Percentiles rank a stretch among this genome's conserved stretches.
These are phyloP conservation scores for Rutstroemia sp. DNA, from an alignment of 2,329 filamentous ascomycete species.

Conservation along the genomic window DNA sequence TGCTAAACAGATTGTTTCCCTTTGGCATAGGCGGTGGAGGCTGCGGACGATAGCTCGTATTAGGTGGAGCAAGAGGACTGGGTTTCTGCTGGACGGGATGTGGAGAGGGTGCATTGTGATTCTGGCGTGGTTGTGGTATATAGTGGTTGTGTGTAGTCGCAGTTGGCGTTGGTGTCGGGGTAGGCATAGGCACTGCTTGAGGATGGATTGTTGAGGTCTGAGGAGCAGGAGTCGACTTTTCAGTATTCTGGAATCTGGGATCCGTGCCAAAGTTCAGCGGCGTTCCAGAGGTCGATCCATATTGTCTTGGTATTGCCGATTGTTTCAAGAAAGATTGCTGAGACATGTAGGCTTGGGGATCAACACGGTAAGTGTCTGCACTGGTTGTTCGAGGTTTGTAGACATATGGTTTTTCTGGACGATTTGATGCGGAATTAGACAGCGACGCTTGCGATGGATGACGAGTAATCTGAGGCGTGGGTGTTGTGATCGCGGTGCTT, in stretches of 20 bases:
- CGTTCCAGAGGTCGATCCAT: conserved; percentile 9
- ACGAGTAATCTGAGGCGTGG: not conserved
- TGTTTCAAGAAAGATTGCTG: conserved; percentile 29
- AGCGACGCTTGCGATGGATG: not conserved
- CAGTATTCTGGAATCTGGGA: conserved; percentile 19
- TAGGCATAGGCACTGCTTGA: not conserved
- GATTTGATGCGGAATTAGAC: conserved; percentile 19
- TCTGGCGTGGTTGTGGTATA: conserved; percentile 4
- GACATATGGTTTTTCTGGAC: conserved; percentile 42
- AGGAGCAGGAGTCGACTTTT: not conserved
- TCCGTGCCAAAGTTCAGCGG: conserved; percentile 27
- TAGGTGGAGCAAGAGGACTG: conserved; percentile 12
- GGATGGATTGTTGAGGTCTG: not conserved
- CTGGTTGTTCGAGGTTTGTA: conserved; percentile 39
- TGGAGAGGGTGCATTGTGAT: not conserved
- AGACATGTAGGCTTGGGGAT: conserved; percentile 27
- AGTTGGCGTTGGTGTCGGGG: not conserved
- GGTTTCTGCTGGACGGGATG: not conserved
- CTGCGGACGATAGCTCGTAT: conserved; percentile 15
- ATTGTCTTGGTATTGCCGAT: conserved; percentile 13
- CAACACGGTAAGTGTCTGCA: conserved; percentile 23
- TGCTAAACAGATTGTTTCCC: conserved; percentile 22
- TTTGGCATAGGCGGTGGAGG: conserved; percentile 11
- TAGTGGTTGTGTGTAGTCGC: not conserved
- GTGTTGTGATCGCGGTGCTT: not conserved